Conservation (phyloP, 2,329 filamentous ascomycete genomes). For the Aspergillus sp. region DNA sequence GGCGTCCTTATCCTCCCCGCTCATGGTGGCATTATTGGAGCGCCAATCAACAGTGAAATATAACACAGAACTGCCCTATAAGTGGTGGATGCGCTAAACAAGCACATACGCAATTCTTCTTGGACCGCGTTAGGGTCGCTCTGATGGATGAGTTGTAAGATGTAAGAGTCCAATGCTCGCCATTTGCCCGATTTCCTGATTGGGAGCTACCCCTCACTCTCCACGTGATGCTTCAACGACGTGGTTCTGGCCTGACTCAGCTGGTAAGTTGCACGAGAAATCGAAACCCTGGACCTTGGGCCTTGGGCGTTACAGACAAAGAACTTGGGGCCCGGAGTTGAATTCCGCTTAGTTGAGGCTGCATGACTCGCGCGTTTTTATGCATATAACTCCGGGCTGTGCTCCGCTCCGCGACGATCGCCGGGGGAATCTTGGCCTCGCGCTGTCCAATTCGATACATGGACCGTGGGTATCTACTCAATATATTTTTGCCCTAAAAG, state of each 20-base stretch:
- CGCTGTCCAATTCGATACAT: too few relatives aligned
- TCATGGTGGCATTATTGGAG: constrained; percentile 30
- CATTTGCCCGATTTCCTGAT: constrained; percentile 23
- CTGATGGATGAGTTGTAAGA: background rate
- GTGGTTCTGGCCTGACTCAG: constrained; percentile 8
- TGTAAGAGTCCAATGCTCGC: constrained; percentile 21
- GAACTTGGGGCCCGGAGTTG: background rate
- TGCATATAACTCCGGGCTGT: background rate
- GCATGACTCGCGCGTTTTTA: background rate
- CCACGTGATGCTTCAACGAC: constrained; percentile 15
- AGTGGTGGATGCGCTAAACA: too few relatives aligned
- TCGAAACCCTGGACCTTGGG: background rate
- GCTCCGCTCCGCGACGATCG: constrained; percentile 6
- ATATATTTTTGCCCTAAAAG: too few relatives aligned
- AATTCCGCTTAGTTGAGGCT: background rate
- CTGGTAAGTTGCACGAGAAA: background rate
- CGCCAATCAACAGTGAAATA: background rate
- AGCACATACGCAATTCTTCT: too few relatives aligned
- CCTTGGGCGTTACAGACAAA: background rate
- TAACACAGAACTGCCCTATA: background rate
- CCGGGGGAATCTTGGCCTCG: background rate
- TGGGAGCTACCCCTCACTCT: constrained; percentile 6
- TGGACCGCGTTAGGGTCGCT: too few relatives aligned
- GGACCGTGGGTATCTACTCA: too few relatives aligned
- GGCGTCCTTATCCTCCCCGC: constrained; percentile 21